Conservation (phyloP, 768 basidiomycete genomes). For the Cubamyces sp. region DNA sequence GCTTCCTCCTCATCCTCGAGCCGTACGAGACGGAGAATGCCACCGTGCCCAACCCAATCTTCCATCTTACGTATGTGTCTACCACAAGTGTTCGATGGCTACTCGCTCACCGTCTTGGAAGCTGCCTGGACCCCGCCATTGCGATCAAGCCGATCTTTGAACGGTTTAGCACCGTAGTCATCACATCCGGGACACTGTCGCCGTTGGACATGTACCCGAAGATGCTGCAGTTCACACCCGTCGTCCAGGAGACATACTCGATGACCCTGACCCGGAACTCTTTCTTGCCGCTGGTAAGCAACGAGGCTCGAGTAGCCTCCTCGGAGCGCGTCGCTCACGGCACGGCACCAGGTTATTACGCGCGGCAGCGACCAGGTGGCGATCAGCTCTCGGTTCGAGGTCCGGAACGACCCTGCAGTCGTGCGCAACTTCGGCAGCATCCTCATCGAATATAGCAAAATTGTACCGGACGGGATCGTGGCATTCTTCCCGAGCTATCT, state of each 20-base stretch:
- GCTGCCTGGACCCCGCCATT: conserved; percentile 95
- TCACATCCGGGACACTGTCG: conserved; percentile 98
- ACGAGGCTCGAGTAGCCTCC: not conserved
- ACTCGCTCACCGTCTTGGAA: conserved; percentile 36
- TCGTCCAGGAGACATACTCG: conserved; percentile 94
- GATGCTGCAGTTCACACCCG: conserved; percentile 97
- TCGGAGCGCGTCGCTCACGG: not conserved
- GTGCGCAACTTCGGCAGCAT: conserved; percentile 99
- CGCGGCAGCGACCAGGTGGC: conserved; percentile 98
- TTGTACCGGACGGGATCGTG: conserved; percentile 97
- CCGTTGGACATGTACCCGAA: conserved; percentile 99
- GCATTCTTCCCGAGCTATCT: conserved; percentile 99
- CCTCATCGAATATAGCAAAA: conserved; percentile 96
- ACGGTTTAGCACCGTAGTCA: conserved; percentile 96
- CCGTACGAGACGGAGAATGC: conserved; percentile 99
- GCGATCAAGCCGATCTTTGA: conserved; percentile 99
- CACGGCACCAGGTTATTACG: conserved; percentile 83
- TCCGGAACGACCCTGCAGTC: conserved; percentile 97
- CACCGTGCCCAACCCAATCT: conserved; percentile 97
- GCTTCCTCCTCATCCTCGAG: conserved; percentile 95
- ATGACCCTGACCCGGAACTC: conserved; percentile 98
- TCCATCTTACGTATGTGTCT: conserved; percentile 86
- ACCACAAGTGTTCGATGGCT: conserved; percentile 20
- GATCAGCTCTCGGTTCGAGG: conserved; percentile 97
- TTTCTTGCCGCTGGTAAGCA: conserved; percentile 86